Base-by-base conservation (phyloP, 306 rosid species). In the Malus sylvestris region DNA sequence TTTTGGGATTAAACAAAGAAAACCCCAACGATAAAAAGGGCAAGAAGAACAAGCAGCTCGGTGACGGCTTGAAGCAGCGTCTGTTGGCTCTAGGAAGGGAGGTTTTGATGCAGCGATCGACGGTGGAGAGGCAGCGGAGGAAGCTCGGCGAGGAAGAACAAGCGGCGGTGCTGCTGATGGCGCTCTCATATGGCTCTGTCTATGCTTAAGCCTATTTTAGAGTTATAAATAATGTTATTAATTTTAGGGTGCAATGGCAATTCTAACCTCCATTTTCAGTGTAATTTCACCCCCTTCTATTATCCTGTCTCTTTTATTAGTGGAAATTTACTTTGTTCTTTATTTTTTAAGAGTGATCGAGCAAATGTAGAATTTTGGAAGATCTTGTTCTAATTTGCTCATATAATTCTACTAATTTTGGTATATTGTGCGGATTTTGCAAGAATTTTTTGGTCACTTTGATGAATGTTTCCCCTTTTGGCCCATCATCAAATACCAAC, bases 131-230 rank as follows among this genome's bases (percentile, higher is more conserved):
- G 61, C 92, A 88, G 66, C 76, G 91, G 79, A 93, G 84, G 88
- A 93, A 88, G 80, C 52, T 93, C 2, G 94, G 94, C 0, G 98
- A 96, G 61, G 99, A 93, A 67, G 98, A 96, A 81, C 91, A 93
- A 88, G 98, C 97, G 32, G 99, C 99, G 0, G 91, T 96, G 30
- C 16, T 96, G 4, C 81, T 96, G 67, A 96, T 96, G 99, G 93
- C 99, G 22, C 90, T 96, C 0, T 93, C 99, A 16, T 89, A 89
- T 78, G 98, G 97, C 80, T 92, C 94, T 14, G 98, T 96, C 23
- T 96, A 90, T 88, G 96, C 91, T 63, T 88, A 76, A 76, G 75
- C 42, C 49, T 10, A 18, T 11, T 14, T 9, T 35, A 2, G 23
- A 15, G 11, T 18, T 67, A 74, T 74, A 62, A 74, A 63, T 73